Conservation (phyloP, 2,329 filamentous ascomycete species). For the Epichloe festucae region DNA sequence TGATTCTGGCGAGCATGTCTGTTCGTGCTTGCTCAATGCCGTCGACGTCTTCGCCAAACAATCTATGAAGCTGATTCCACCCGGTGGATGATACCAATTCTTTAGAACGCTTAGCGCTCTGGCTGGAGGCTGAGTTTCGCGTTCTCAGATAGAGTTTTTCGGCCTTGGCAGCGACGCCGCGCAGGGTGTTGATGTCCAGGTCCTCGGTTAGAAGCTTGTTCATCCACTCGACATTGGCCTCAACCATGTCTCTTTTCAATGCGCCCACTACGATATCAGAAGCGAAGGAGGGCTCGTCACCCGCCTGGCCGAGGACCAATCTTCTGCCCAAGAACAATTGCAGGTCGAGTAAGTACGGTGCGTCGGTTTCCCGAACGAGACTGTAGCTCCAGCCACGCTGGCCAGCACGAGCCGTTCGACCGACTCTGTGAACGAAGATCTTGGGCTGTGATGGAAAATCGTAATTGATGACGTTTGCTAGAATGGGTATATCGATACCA, state of each 20-base stretch:
- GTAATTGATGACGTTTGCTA: conserved; percentile 97
- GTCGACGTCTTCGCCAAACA: conserved; percentile 62
- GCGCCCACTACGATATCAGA: conserved; percentile 75
- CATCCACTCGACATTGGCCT: conserved; percentile 68
- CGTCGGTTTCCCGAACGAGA: conserved; percentile 74
- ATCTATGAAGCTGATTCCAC: conserved; percentile 63
- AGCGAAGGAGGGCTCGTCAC: conserved; percentile 54
- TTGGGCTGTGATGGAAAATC: conserved; percentile 96
- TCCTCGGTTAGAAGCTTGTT: conserved; percentile 65
- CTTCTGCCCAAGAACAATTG: conserved; percentile 88
- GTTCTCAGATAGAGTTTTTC: conserved; percentile 89
- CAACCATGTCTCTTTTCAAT: conserved; percentile 59
- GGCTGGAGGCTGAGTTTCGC: conserved; percentile 74
- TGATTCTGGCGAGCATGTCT: conserved; percentile 79
- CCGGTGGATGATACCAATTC: conserved; percentile 56
- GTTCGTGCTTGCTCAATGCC: conserved; percentile 59
- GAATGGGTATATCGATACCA: conserved; percentile 92
- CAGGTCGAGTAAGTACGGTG: conserved; percentile 83
- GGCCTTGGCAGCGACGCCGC: conserved; percentile 67
- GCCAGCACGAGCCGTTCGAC: conserved; percentile 87
- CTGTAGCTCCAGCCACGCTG: conserved; percentile 92
- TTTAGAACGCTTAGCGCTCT: conserved; percentile 81
- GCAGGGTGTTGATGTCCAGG: conserved; percentile 58
- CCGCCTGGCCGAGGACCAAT: conserved; percentile 60
- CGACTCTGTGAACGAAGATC: conserved; percentile 91